Conservation (phyloP, 805 yeast species). For the Wickerhamiella kazuoi region DNA sequence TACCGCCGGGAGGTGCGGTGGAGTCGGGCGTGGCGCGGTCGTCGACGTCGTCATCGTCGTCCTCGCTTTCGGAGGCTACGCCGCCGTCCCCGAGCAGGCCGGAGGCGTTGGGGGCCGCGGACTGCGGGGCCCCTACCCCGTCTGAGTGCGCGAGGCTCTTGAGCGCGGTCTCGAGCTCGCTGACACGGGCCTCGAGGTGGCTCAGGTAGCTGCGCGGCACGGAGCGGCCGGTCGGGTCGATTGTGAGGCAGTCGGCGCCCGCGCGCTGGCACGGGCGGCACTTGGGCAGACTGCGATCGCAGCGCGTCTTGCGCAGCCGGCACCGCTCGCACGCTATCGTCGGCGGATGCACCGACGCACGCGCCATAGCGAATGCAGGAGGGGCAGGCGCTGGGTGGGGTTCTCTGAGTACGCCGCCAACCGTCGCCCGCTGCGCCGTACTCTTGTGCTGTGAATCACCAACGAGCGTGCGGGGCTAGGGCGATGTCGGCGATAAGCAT, state of each 20-base stretch:
- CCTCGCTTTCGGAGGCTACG: too few species aligned
- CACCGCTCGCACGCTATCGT: constrained; percentile 62
- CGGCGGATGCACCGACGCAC: too few species aligned
- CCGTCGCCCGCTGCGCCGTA: too few species aligned
- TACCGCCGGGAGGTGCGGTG: too few species aligned
- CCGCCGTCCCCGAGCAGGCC: too few species aligned
- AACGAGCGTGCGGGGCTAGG: too few species aligned
- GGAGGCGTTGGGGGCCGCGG: too few species aligned
- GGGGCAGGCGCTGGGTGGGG: too few species aligned
- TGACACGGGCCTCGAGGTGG: constrained; percentile 49
- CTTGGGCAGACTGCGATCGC: constrained; percentile 52
- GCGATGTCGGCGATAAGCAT: too few species aligned
- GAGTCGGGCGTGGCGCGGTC: neutral
- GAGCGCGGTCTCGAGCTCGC: constrained; percentile 36
- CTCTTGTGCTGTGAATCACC: too few species aligned
- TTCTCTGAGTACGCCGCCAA: too few species aligned
- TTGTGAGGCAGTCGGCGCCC: constrained; percentile 57
- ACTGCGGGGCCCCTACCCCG: neutral
- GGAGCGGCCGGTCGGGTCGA: constrained; percentile 78
- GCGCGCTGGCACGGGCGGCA: constrained; percentile 48
- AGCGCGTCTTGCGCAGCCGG: constrained; percentile 44
- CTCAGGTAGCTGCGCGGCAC: constrained; percentile 58
- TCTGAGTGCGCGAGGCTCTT: neutral
- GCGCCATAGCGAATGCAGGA: too few species aligned
- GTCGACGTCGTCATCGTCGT: neutral